A percentile compares a stretch with the other conserved stretches of the same genome.
Conservation (phyloP, 176 grass and related monocot species). For the Musa acuminata region DNA sequence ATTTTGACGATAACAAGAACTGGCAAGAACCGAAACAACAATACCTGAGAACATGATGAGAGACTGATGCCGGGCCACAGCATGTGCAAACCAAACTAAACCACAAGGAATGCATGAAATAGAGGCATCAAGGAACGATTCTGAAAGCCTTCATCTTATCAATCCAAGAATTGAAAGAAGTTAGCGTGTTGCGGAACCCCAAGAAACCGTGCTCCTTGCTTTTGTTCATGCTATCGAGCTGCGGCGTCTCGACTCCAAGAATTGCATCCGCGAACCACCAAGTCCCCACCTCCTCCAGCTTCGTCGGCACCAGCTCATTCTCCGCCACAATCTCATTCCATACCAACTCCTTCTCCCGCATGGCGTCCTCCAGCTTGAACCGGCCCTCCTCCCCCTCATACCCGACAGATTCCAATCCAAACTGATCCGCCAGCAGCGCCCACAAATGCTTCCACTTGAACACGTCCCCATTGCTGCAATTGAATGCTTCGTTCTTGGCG, state of each 20-base stretch:
- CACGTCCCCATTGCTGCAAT: slow-evolving; percentile 75
- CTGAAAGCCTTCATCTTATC: slow-evolving; percentile 66
- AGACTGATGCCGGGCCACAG: not conserved
- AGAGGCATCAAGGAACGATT: slow-evolving; percentile 50
- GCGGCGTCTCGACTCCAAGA: slow-evolving; percentile 14
- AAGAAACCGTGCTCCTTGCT: slow-evolving; percentile 95
- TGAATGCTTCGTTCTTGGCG: slow-evolving; percentile 77
- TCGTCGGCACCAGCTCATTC: slow-evolving; percentile 33
- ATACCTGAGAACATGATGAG: not conserved
- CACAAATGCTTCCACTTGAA: slow-evolving; percentile 85
- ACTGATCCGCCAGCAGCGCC: slow-evolving; percentile 58
- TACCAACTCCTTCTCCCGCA: slow-evolving; percentile 48
- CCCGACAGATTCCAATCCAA: slow-evolving; percentile 49
- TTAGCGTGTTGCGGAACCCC: slow-evolving; percentile 61
- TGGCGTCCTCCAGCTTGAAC: slow-evolving; percentile 49
- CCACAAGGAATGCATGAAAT: not conserved
- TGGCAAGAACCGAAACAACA: not conserved
- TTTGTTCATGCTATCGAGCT: slow-evolving; percentile 78
- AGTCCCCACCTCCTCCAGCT: slow-evolving; percentile 47
- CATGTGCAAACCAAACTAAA: not conserved
- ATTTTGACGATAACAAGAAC: not conserved
- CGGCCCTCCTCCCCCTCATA: slow-evolving; percentile 53
- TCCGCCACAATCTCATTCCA: slow-evolving; percentile 65
- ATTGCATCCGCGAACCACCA: slow-evolving; percentile 53
- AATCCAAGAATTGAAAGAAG: slow-evolving; percentile 67